Conservation (phyloP, 768 basidiomycete genomes). For the Boletus sensibilis region DNA sequence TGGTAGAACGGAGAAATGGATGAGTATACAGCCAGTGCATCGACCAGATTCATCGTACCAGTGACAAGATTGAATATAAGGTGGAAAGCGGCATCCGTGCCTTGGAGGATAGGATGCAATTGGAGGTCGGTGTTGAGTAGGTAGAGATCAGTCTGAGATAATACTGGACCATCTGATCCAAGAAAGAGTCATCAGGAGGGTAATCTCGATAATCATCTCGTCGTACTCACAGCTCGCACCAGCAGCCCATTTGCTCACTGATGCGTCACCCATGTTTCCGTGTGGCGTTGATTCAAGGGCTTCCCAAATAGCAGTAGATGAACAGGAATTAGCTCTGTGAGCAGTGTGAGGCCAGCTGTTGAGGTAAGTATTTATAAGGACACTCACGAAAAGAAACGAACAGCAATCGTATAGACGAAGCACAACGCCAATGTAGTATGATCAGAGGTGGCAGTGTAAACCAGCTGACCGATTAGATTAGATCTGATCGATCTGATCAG, state of each 20-base stretch:
- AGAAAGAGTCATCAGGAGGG: not conserved
- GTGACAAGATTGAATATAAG: conserved; percentile 71
- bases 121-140: conserved; percentile 68
- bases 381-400: not conserved
- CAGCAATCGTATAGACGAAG: not conserved
- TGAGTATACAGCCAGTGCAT: not conserved
- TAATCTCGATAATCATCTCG: not conserved
- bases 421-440: not conserved
- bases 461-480: conserved; percentile 19
- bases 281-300: not conserved
- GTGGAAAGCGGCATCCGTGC: conserved; percentile 48
- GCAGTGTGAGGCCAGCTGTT: not conserved
- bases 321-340: not conserved
- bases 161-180: conserved; percentile 68
- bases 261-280: conserved; percentile 27
- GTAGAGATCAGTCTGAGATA: conserved; percentile 80
- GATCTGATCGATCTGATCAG: too few species aligned
- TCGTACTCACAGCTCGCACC: conserved; percentile 36
- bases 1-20: conserved; percentile 18
- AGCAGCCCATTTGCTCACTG: conserved; percentile 35
- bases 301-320: not conserved
- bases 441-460: conserved; percentile 27
- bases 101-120: conserved; percentile 69
- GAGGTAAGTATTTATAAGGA: not conserved
- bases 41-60: conserved; percentile 40